Evolutionary conservation across 1,139 yeast genomes (phyloP).

Genomic region (Hansenula lynferdii): DNA sequence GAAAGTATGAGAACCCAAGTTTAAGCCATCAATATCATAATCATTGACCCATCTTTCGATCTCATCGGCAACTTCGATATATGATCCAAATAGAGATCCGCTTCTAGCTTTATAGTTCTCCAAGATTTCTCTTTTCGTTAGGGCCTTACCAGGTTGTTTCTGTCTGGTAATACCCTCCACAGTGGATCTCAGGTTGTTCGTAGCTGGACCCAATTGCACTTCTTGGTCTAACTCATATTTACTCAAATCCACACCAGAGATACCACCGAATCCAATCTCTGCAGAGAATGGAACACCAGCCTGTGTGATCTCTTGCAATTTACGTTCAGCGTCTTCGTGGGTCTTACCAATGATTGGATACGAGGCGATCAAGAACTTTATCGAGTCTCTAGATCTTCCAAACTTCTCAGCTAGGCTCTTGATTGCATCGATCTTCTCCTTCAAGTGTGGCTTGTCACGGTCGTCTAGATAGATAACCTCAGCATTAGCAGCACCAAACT

Average conservation of each 20-base stretch:
- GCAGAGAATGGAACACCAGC: background rate
- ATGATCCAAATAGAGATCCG: slow-evolving; percentile 23
- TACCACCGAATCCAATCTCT: background rate
- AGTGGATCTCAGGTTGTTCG: background rate
- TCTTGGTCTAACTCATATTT: slow-evolving; percentile 18
- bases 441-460: slow-evolving; percentile 26
- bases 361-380: slow-evolving; percentile 4
- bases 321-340: slow-evolving; percentile 26
- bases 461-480: slow-evolving; percentile 34
- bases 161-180: background rate
- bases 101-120: slow-evolving; percentile 25
- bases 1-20: slow-evolving; percentile 23
- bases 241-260: slow-evolving; percentile 25
- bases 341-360: slow-evolving; percentile 25
- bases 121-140: background rate
- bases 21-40: slow-evolving; percentile 28
- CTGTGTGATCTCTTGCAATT: slow-evolving; percentile 10
- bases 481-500: slow-evolving; percentile 38
- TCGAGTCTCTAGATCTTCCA: slow-evolving; percentile 17
- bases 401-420: slow-evolving; percentile 26
- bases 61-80: slow-evolving; percentile 23
- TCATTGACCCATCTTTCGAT: slow-evolving; percentile 30
- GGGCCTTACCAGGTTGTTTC: background rate
- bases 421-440: slow-evolving; percentile 25
- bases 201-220: background rate